Evolutionary conservation across 768 basidiomycete species (phyloP), one percentile per base, ranked within the genome.

Genomic region (Cyclocybe aegerita): DNA sequence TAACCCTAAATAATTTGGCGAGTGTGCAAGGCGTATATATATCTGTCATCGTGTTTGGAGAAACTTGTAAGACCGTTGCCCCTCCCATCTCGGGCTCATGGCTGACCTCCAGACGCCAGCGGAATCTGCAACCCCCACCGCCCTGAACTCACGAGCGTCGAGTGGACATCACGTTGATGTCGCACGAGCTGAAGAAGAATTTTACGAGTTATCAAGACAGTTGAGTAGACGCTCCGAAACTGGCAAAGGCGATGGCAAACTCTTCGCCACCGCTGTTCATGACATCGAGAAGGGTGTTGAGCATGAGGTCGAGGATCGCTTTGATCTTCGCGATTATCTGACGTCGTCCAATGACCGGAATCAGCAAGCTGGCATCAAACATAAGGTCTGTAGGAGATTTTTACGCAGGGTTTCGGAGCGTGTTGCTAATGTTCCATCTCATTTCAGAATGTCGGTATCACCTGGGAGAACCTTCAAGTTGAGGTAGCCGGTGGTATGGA

Each of bases 401-500:
- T 23, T 7, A 40, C 39, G 16, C 12, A 37, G 50, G n/a, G 46
- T 33, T 30, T 41, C 39, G 50, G n/a, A 29, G 7, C 36, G 12
- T 33, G 9, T 32, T 33, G n/a, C 33, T 38, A n/a, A 44, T 12
- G 4, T 39, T 9, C 10, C 9, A n/a, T 1, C 1, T 29, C 47
- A 12, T n/a, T 8, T 9, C 48, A 79, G 75, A 83, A 86, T 51
- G 85, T 90, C 6, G 86, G 86, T 31, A 82, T 90, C 16, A 80
- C 80, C 17, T 90, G 88, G 88, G 78, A 86, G 46, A 73, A 84
- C 57, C 69, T 90, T 0, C 71, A 81, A 51, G 88, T 89, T 31
- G 71, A 80, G 5, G 85, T 82, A 31, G 50, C 74, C 3, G 87
- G 85, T n/a, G 79, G 78, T 9, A 60, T 68, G 9, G 74, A 79